Evolutionary conservation across 2,329 filamentous ascomycete genomes (phyloP), one percentile per base, ranked within the genome.

Genomic region (Alternaria rosae): DNA sequence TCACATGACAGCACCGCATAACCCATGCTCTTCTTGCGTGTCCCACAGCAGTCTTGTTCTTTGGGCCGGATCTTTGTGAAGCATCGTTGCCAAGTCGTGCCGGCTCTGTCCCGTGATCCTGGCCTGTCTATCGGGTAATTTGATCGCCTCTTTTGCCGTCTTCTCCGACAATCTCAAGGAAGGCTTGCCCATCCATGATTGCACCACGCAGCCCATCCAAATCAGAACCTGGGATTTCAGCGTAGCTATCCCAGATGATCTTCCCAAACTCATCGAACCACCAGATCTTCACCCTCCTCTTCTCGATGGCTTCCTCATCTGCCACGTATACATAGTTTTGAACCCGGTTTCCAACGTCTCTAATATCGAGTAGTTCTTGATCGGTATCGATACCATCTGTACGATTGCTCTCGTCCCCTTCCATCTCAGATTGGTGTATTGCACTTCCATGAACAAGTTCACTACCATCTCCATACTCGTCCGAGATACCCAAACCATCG

Each of bases 1-100:
- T 69, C 54, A 25, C 43, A 21, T 54, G 56, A 38, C 52, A 43
- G 47, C 45, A 20, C 21, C 45, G 26, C 17, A 32, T 55, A 26
- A 23, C 21, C 28, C 30, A 52, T 42, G 21, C 17, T 30, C 21
- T 30, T 17, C 17, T 43, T 32, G 44, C 54, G 25, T 13, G 12
- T 35, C 42, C 17, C 48, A 15, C 26, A 5, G 21, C 20, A 17
- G 23, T 44, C 30, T 44, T 23, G 21, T 44, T 15, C 20, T 44
- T n/a, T n/a, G n/a, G n/a, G n/a, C n/a, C n/a, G n/a, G n/a, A n/a
- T n/a, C n/a, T n/a, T n/a, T n/a, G n/a, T n/a, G n/a, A n/a, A 44
- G 42, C 13, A 44, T 44, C 21, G 17, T 23, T 23, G 42, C 20
- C 15, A 23, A 23, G 20, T 13, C 20, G 21, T 44, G 42, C 20